A percentile compares a stretch with the other conserved stretches of the same genome.
These are phyloP conservation scores for Striga asiatica DNA, from an alignment of 257 asterid species.

Conservation along the genomic window DNA sequence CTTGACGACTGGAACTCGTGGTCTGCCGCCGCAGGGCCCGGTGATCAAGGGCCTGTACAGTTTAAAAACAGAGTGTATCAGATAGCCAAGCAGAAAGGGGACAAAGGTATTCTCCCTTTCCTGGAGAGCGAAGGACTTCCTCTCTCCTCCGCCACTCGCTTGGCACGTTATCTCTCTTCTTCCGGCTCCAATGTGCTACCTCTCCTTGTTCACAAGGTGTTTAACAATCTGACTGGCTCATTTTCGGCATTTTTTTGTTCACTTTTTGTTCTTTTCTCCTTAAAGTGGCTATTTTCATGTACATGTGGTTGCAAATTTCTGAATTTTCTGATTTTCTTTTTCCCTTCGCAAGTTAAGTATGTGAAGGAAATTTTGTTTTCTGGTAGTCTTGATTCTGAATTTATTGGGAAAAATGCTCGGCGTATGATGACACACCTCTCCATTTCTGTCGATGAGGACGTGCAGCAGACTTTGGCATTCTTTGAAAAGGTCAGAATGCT, in stretches of 20 bases:
- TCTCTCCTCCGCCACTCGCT: conserved; percentile 62
- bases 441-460: conserved; percentile 66
- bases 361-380: conserved; percentile 75
- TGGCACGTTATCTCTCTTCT: conserved; percentile 59
- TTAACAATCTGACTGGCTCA: background rate
- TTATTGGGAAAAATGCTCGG: conserved; percentile 55
- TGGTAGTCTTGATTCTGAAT: conserved; percentile 41
- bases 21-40: conserved; percentile 18
- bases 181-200: conserved; percentile 46
- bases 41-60: conserved; percentile 12
- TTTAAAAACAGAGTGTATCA: conserved; percentile 42
- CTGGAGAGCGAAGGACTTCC: conserved; percentile 78
- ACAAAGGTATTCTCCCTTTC: conserved; percentile 71
- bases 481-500: conserved; percentile 62
- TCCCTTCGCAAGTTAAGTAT: conserved; percentile 56
- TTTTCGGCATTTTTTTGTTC: background rate
- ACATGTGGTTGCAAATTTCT: background rate
- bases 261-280: background rate
- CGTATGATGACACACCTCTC: conserved; percentile 77
- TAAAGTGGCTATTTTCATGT: too few relatives aligned
- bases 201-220: conserved; percentile 55
- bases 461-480: conserved; percentile 88
- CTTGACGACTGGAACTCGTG: conserved; percentile 59
- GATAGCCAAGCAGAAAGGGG: conserved; percentile 76
- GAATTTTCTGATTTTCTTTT: conserved; percentile 12